Evolutionary conservation across 768 basidiomycete genomes (phyloP), one percentile per base, ranked within the genome.

Genomic region (Leccinum truebloodii): DNA sequence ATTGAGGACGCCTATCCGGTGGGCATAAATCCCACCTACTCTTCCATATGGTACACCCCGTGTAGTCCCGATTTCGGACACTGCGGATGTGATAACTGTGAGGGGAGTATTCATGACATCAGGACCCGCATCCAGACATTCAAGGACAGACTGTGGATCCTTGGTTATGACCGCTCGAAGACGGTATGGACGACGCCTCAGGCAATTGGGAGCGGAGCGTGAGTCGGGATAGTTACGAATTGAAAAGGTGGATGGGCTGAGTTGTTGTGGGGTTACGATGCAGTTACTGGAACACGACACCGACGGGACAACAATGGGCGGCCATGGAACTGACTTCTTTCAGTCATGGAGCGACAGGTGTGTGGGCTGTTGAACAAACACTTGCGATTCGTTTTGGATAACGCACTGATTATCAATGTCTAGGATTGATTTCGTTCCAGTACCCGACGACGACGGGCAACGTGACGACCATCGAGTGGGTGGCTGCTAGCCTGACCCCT

Each of bases 181-280:
- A 80, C 86, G 3, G 80, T 91, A 0, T 94, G 91, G 92, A 83
- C 85, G 3, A 88, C 88, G 0, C 89, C 90, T 7, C 90, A 93
- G 71, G 89, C 83, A 0, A 87, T 92, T 66, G 88, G 89, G n/a
- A 80, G 79, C 58, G 72, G 66, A n/a, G 66, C 66, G 77, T 79
- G 28, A 59, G 73, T 66, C 4, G 1, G 6, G 1, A 37, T 34
- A 34, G 1, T 1, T 1, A 24, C 12, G 6, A 22, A 14, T 7
- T 6, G 8, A 2, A 3, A 20, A 20, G 2, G 3, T 6, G 2
- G 46, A 5, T 32, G 6, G 3, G 26, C 49, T 64, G 14, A 73
- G 2, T 7, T 13, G 22, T 52, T 24, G 26, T 26, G 7, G 20
- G 1, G 28, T 1, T 26, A 12, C 8, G 18, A 34, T 48, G 13